Conservation (phyloP, 768 basidiomycete species). For the Suillus alpinus region DNA sequence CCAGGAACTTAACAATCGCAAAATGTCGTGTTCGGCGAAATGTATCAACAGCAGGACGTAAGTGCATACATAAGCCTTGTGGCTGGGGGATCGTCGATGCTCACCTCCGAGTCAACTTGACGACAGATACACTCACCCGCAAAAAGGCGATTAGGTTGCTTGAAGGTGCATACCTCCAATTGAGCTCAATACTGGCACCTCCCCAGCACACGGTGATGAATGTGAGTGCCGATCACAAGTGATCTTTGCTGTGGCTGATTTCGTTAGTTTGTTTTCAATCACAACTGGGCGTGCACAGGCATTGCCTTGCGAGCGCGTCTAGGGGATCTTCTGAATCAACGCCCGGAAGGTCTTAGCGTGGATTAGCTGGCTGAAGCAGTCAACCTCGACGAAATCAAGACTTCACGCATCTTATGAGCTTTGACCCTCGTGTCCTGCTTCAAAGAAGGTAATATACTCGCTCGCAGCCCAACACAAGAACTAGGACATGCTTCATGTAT, state of each 20-base stretch:
- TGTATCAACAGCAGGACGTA: no score
- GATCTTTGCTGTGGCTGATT: no score
- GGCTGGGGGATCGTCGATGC: no score
- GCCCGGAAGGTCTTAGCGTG: constrained; percentile 28
- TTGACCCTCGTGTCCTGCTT: constrained; percentile 31
- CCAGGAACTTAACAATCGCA: no score
- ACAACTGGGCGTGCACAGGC: constrained; percentile 24
- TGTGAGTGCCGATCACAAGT: constrained; percentile 10
- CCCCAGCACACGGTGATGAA: constrained; percentile 26
- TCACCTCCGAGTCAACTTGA: no score
- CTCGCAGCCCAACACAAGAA: no score
- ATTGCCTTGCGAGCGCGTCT: constrained; percentile 23
- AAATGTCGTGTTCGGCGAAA: no score
- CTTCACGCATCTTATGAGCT: constrained; percentile 26
- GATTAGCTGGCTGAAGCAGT: constrained; percentile 23
- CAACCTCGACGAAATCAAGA: constrained; percentile 25
- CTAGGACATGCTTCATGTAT: no score
- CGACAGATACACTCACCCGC: constrained; percentile 15
- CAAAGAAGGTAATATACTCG: no score
- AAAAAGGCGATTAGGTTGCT: constrained; percentile 25
- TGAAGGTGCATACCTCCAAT: constrained; percentile 25
- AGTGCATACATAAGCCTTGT: no score
- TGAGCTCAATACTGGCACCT: constrained; percentile 23
- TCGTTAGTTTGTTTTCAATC: constrained; percentile 14
- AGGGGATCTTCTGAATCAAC: constrained; percentile 21